phyloP scores from a whole-genome alignment of 2,329 filamentous ascomycete species.

The Aspergillus uvarum region DNA sequence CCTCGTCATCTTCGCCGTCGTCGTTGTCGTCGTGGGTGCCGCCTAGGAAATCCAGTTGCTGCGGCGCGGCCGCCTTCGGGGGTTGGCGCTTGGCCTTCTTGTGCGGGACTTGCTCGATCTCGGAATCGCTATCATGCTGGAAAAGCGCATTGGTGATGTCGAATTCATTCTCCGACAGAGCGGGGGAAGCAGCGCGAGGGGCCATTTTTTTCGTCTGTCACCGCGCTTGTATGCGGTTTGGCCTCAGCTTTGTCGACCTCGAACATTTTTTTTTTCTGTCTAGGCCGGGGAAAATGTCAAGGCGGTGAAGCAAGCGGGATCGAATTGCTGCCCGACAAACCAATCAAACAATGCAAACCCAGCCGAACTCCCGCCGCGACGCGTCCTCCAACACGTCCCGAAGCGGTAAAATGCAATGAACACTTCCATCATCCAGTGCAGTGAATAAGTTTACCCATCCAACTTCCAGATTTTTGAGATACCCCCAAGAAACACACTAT shows the following conservation, averaged over 20 bases:
- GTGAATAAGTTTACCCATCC: conserved; percentile 5
- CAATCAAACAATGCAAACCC: conserved; percentile 29
- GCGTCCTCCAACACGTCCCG: conserved; percentile 39
- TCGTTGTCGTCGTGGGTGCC: conserved; percentile 57
- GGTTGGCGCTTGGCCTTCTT: conserved; percentile 53
- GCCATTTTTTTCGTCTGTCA: conserved; percentile 56
- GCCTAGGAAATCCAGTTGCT: conserved; percentile 57
- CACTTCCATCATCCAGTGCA: background rate
- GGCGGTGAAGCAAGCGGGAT: conserved; percentile 29
- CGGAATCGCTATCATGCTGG: conserved; percentile 54
- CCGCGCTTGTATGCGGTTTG: background rate
- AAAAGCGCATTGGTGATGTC: conserved; percentile 83
- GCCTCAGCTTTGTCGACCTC: background rate
- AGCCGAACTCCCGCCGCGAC: conserved; percentile 28
- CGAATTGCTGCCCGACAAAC: conserved; percentile 17
- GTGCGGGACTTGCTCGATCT: conserved; percentile 37
- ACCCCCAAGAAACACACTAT: background rate
- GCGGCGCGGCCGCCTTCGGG: conserved; percentile 32
- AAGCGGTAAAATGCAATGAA: conserved; percentile 38
- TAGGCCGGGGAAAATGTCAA: conserved; percentile 22
- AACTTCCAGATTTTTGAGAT: background rate
- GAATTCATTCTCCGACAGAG: conserved; percentile 83
- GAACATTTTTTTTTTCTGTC: conserved; percentile 16
- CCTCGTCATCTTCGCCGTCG: conserved; percentile 65
- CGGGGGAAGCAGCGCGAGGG: conserved; percentile 73